Base-by-base conservation (phyloP, 225 moss, liverwort and hornwort genomes). In the Rhytidiadelphus loreus region DNA sequence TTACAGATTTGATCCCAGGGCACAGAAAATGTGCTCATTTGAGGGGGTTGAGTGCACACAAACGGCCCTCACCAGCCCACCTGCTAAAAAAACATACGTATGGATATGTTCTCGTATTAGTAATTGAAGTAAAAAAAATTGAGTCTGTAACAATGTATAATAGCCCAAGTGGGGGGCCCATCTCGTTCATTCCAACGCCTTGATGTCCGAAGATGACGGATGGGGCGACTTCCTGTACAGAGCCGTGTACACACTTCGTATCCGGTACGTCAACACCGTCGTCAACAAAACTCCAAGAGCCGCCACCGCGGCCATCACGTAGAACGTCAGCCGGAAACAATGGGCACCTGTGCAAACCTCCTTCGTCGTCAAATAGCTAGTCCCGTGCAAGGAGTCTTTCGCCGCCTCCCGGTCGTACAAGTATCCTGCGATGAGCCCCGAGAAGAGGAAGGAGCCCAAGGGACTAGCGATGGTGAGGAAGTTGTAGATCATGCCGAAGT, bases 401-500 rank as follows among this genome's bases (percentile, higher is more conserved):
- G 89, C 91, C 22, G 94, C 93, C 76, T 98, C 97, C 65, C 84
- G 94, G 64, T 97, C 98, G 83, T 98, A 98, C 8, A 97, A 79
- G 85, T 91, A 95, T 16, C 98, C 98, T n/a, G 98, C 98, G 9
- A 98, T 88, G 43, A 97, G 89, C 12, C 98, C 98, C 5, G 98
- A 98, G 82, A 97, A 96, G 21, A 98, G 90, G 77, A 97, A 90
- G 35, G 97, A 96, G 76, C 96, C 98, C 41, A 97, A 86, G 11
- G 97, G 98, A 44, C 85, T 93, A 56, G 92, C 94, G 56, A 96
- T 95, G 41, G 92, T 93, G 37, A 98, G 91, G 88, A 91, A 96
- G 68, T 98, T 98, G 94, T 97, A 97, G n/a, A 96, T 96, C 91
- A 96, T 92, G 63, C 98, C 97, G 73, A 98, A 97, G 87, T 97